These are phyloP conservation scores for Schizophyllum amplum DNA, from an alignment of 1,284 basidiomycete species.

Conservation along the genomic window DNA sequence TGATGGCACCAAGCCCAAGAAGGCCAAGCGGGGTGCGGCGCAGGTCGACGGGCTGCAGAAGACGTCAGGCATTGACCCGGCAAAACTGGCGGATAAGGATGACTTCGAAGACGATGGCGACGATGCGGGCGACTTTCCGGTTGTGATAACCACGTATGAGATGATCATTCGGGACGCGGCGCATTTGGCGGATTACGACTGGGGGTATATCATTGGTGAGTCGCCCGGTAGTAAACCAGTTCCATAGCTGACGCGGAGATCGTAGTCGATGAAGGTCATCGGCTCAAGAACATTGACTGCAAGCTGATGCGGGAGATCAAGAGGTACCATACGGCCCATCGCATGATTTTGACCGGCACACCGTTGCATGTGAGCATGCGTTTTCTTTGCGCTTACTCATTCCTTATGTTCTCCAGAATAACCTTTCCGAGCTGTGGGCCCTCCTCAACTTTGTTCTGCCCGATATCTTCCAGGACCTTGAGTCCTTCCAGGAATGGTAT, in stretches of 20 bases:
- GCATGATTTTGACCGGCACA: slow-evolving; percentile 92
- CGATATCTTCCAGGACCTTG: slow-evolving; percentile 85
- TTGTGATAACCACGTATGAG: slow-evolving; percentile 90
- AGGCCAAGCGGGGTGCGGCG: background rate
- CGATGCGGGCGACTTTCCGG: slow-evolving; percentile 43
- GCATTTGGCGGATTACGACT: slow-evolving; percentile 61
- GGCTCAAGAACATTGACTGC: slow-evolving; percentile 90
- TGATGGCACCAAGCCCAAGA: slow-evolving; percentile 5
- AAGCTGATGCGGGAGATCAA: slow-evolving; percentile 89
- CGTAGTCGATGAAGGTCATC: slow-evolving; percentile 93
- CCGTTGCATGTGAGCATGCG: slow-evolving; percentile 69
- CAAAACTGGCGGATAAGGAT: slow-evolving; percentile 7
- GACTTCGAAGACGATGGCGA: slow-evolving; percentile 15
- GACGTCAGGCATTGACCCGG: slow-evolving; percentile 4
- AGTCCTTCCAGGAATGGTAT: slow-evolving; percentile 87
- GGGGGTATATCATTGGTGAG: slow-evolving; percentile 71
- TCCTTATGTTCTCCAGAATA: slow-evolving; percentile 69
- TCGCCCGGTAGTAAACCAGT: background rate
- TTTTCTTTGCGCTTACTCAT: slow-evolving; percentile 5
- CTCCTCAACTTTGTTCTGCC: slow-evolving; percentile 93
- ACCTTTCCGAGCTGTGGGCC: slow-evolving; percentile 90
- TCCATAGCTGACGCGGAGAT: slow-evolving; percentile 44
- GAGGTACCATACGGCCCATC: slow-evolving; percentile 75
- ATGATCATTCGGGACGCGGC: slow-evolving; percentile 82
- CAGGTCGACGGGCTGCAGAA: slow-evolving; percentile 1